A percentile compares a stretch with the other conserved stretches of the same genome.
These are phyloP conservation scores for Phialemoniopsis sp. DNA, from an alignment of 2,329 filamentous ascomycete genomes.

Conservation along the genomic window DNA sequence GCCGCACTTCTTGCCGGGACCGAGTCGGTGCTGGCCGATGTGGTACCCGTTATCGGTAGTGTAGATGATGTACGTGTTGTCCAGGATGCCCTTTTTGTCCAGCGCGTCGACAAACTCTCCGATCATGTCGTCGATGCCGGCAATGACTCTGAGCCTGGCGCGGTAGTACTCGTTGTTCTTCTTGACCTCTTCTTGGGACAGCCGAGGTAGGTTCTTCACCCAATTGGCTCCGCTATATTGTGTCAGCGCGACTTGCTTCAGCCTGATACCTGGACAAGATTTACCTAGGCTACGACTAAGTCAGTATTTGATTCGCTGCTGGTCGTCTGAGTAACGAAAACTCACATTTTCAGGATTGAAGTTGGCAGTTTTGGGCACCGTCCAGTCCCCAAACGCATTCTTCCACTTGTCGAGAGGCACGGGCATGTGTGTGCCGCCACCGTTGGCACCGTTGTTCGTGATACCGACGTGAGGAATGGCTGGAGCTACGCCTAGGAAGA, in stretches of 20 bases:
- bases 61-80: conserved; percentile 51
- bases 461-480: conserved; percentile 43
- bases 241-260: no score
- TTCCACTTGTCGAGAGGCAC: no score
- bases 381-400: conserved; percentile 45
- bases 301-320: no score
- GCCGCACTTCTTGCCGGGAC: conserved; percentile 40
- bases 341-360: conserved; percentile 57
- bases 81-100: conserved; percentile 50
- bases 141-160: conserved; percentile 44
- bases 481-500: conserved; percentile 64
- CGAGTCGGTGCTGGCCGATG: conserved; percentile 45
- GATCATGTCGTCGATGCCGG: conserved; percentile 52
- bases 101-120: conserved; percentile 34
- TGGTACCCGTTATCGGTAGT: conserved; percentile 58
- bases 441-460: no score
- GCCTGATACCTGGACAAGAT: no score
- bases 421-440: no score
- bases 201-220: conserved; percentile 34
- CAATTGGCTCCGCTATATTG: conserved; percentile 32
- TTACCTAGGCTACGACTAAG: no score
- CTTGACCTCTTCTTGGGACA: conserved; percentile 23
- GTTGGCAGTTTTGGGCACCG: conserved; percentile 56
- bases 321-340: no score
- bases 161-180: conserved; percentile 47